phyloP scores from a whole-genome alignment of 768 basidiomycete genomes.

The Candolleomyces eurysporus region DNA sequence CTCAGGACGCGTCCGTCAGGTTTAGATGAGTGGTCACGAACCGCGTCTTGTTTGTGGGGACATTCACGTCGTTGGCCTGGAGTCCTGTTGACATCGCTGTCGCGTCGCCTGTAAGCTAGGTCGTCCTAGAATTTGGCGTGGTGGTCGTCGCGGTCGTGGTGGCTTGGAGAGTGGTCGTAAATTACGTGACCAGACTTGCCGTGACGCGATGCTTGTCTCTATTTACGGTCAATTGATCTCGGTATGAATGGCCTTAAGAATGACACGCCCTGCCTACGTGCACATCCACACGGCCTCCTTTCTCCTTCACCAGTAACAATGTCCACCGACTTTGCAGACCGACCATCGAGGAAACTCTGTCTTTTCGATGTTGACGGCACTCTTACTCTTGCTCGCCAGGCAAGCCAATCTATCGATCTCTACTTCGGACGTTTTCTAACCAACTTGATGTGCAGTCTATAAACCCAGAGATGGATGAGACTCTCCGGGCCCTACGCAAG shows the following conservation, averaged over 20 bases:
- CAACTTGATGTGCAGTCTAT: conserved; percentile 40
- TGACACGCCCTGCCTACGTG: background rate
- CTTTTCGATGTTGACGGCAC: conserved; percentile 87
- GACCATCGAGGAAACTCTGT: conserved; percentile 65
- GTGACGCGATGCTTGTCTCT: conserved; percentile 18
- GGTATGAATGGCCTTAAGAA: too few species aligned
- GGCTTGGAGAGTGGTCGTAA: background rate
- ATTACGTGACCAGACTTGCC: background rate
- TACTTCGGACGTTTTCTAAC: conserved; percentile 2
- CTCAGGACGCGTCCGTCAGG: conserved; percentile 1
- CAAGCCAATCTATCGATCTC: conserved; percentile 19
- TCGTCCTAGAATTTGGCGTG: background rate
- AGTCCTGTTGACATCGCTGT: conserved; percentile 11
- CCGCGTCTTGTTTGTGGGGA: conserved; percentile 28
- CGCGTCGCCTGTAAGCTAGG: background rate
- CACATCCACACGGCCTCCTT: too few species aligned
- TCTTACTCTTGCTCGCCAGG: conserved; percentile 67
- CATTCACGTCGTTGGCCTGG: conserved; percentile 26
- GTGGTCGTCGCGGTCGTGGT: background rate
- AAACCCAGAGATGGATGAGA: conserved; percentile 64
- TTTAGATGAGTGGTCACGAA: conserved; percentile 15
- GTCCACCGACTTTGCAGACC: conserved; percentile 54
- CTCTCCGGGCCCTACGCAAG: conserved; percentile 68
- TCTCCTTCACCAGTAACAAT: conserved; percentile 4
- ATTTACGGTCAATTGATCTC: conserved; percentile 3